Evolutionary conservation across 148 eudicot genomes (phyloP).

Genomic region (Dianthus caryophyllus): DNA sequence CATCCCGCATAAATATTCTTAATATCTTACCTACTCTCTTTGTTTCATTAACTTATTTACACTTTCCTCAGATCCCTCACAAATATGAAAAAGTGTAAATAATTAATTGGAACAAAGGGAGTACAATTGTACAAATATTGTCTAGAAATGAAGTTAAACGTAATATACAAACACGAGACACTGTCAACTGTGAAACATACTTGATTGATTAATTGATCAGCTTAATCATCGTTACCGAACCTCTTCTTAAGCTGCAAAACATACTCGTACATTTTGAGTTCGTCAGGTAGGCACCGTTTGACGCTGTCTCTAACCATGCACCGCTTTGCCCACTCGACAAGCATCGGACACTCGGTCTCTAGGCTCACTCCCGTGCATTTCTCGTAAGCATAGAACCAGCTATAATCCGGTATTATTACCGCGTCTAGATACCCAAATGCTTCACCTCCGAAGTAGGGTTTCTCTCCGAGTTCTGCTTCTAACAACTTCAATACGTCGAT

Average conservation of each 20-base stretch:
- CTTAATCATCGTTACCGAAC: conserved; percentile 6
- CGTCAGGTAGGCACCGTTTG: conserved; percentile 17
- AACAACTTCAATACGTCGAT: conserved; percentile 30
- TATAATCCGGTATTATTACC: conserved; percentile 28
- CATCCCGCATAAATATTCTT: too few relatives aligned
- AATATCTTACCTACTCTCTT: too few relatives aligned
- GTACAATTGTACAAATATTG: too few relatives aligned
- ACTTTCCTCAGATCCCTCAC: too few relatives aligned
- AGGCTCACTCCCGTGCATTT: conserved; percentile 25
- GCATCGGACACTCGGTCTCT: conserved; percentile 38
- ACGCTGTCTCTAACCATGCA: conserved; percentile 41
- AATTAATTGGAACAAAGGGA: too few relatives aligned
- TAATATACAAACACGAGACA: too few relatives aligned
- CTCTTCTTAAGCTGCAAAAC: neutral
- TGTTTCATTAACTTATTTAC: too few relatives aligned
- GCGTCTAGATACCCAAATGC: conserved; percentile 38
- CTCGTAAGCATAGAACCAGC: conserved; percentile 38
- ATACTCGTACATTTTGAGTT: conserved; percentile 1
- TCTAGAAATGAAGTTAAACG: too few relatives aligned
- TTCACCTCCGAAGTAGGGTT: conserved; percentile 45
- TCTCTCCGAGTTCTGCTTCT: conserved; percentile 43
- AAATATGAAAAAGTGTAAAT: too few relatives aligned
- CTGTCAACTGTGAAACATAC: too few relatives aligned
- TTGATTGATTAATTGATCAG: too few relatives aligned
- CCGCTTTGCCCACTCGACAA: conserved; percentile 46